Evolutionary conservation across 306 rosid genomes (phyloP).

Genomic region (Prunus armeniaca): DNA sequence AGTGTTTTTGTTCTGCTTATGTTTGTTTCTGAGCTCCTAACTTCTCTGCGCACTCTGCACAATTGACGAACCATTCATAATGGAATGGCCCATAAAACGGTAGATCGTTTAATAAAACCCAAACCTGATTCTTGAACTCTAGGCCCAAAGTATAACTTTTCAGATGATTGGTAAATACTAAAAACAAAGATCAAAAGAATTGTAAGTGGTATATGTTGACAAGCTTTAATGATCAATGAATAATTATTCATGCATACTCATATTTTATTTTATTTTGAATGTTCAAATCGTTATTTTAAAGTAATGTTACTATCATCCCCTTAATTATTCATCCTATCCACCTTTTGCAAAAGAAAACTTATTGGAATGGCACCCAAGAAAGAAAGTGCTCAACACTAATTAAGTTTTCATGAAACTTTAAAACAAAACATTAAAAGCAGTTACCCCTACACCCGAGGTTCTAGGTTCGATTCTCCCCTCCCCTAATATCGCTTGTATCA

Average conservation of each 20-base stretch:
- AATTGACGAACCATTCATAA: neutral
- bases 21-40: neutral
- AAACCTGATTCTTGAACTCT: neutral
- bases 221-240: no score
- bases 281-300: neutral
- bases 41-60: no score
- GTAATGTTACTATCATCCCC: neutral
- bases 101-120: neutral
- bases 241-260: neutral
- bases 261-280: neutral
- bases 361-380: no score
- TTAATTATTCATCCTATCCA: neutral
- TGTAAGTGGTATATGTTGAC: neutral
- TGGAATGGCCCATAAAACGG: neutral
- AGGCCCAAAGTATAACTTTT: neutral
- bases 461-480: no score
- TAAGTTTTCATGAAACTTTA: no score
- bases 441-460: no score
- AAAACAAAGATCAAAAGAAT: neutral
- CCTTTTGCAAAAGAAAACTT: no score
- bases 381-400: no score
- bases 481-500: no score
- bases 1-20: neutral
- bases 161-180: neutral
- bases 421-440: no score